phyloP scores from a whole-genome alignment of 495 filamentous ascomycete genomes.

The Aspergillus ostianus region DNA sequence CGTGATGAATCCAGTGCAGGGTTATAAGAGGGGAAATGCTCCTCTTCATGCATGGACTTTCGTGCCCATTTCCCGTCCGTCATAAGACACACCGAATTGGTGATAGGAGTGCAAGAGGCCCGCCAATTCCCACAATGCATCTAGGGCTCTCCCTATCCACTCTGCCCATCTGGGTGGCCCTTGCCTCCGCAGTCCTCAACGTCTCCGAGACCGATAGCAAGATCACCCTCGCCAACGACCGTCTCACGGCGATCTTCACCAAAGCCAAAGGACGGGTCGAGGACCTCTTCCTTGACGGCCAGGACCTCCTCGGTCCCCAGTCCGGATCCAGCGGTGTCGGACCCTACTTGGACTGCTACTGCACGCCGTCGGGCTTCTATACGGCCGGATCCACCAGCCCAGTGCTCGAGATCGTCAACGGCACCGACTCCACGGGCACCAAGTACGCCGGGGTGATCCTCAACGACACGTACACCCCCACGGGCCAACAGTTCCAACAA shows the following conservation, averaged over 20 bases:
- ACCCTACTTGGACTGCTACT: slow-evolving; percentile 59
- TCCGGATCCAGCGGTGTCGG: slow-evolving; percentile 47
- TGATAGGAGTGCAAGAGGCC: background rate
- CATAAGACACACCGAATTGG: too few species aligned
- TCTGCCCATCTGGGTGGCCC: slow-evolving; percentile 7
- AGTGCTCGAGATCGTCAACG: slow-evolving; percentile 44
- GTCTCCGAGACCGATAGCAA: slow-evolving; percentile 24
- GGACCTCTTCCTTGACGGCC: slow-evolving; percentile 43
- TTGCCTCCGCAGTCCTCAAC: slow-evolving; percentile 23
- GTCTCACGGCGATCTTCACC: slow-evolving; percentile 42
- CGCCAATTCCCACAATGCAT: slow-evolving; percentile 10
- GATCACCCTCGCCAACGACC: slow-evolving; percentile 46
- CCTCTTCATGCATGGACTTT: background rate
- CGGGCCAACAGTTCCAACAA: slow-evolving; percentile 53
- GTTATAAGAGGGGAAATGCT: background rate
- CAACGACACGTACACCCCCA: slow-evolving; percentile 50
- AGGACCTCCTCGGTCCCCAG: slow-evolving; percentile 48
- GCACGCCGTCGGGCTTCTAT: slow-evolving; percentile 52
- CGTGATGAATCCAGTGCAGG: too few species aligned
- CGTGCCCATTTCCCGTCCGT: too few species aligned
- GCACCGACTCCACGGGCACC: slow-evolving; percentile 45
- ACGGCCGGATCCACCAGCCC: slow-evolving; percentile 49
- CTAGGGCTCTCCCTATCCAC: slow-evolving; percentile 4
- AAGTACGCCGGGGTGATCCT: slow-evolving; percentile 51
- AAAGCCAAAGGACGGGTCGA: slow-evolving; percentile 44